Base-by-base conservation (phyloP, 768 basidiomycete species). In the Mycena indigotica region DNA sequence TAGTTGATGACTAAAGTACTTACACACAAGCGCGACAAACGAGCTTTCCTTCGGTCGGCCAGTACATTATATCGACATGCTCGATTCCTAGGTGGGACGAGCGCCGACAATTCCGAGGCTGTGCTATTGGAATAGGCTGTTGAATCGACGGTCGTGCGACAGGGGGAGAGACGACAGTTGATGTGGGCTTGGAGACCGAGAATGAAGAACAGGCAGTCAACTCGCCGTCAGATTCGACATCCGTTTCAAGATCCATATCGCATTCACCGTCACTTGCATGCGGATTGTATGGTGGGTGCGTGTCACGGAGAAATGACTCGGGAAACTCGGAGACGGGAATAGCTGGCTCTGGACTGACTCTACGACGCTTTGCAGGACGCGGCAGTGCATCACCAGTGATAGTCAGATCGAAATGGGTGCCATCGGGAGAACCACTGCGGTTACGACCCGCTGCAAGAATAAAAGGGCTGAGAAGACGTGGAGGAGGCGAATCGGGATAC, bases 21-120 rank as follows among this genome's bases (percentile, higher is more conserved):
- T 57, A 76, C 74, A 70, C 55, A 55, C 77, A 78, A 30, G 72
- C 73, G 17, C 75, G 70, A 56, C 77, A 78, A n/a, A 73, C 68
- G 4, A 76, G 64, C 28, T 60, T 58, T 16, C 67, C 72, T 26
- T 72, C 66, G 26, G 49, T 45, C 5, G 68, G 66, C 25, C 70
- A 50, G 53, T 74, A 78, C 73, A 78, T 75, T 39, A 78, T 62
- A 57, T 78, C 75, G 21, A 76, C 68, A 52, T 74, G 72, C 6
- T 66, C 53, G 40, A 74, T 66, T 3, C 67, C 66, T 4, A 67
- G 52, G 12, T 53, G 65, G 23, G 45, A 26, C 13, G 24, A 4
- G 46, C 24, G 25, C 5, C 25, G 46, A 13, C 12, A 12, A n/a
- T n/a, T n/a, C n/a, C n/a, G n/a, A 26, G 46, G 46, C 21, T 13